Evolutionary conservation across 2,329 filamentous ascomycete genomes (phyloP).

Genomic region (Ceratocystis alfenasii): DNA sequence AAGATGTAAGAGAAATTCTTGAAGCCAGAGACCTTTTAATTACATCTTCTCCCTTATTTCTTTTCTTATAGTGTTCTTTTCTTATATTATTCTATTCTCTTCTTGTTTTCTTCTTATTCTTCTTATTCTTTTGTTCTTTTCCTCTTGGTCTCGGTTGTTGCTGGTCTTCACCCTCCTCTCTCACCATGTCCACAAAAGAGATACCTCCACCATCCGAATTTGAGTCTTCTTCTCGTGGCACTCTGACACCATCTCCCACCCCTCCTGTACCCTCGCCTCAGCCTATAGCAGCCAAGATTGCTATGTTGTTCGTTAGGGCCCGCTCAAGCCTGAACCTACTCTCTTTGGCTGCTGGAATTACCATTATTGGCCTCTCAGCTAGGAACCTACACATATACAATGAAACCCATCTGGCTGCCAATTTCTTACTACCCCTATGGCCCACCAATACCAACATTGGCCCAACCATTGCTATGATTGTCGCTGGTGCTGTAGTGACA

Average conservation of each 20-base stretch:
- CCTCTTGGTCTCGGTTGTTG: neutral
- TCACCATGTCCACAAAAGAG: conserved; percentile 29
- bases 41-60: neutral
- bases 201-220: conserved; percentile 36
- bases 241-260: conserved; percentile 26
- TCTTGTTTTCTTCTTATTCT: conserved; percentile 12
- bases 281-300: conserved; percentile 30
- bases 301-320: conserved; percentile 34
- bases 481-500: conserved; percentile 39
- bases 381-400: conserved; percentile 45
- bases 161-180: conserved; percentile 8
- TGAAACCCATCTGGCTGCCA: conserved; percentile 37
- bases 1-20: neutral
- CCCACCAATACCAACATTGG: conserved; percentile 45
- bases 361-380: conserved; percentile 42
- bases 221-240: conserved; percentile 35
- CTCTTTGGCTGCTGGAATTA: conserved; percentile 40
- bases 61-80: neutral
- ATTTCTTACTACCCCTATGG: conserved; percentile 45
- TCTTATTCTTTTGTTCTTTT: neutral
- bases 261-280: conserved; percentile 26
- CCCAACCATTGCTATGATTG: conserved; percentile 44
- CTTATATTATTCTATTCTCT: neutral
- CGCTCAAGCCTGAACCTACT: conserved; percentile 39
- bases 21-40: conserved; percentile 3